These are phyloP conservation scores for Linnemannia elongata DNA, from an alignment of 192 early-diverging fungal species.

Conservation along the genomic window DNA sequence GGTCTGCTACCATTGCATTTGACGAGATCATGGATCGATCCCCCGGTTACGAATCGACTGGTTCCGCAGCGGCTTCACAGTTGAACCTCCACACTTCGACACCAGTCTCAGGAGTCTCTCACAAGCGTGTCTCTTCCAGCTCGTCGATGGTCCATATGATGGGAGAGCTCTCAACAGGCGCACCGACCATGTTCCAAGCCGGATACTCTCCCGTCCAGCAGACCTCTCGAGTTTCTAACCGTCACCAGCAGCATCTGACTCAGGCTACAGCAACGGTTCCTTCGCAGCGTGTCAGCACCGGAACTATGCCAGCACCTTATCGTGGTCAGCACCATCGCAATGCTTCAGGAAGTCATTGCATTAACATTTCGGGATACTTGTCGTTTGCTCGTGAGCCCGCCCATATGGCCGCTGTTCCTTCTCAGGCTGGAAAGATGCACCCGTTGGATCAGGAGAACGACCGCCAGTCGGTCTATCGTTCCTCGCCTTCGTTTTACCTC, in stretches of 20 bases:
- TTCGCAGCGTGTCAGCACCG: conserved; percentile 7
- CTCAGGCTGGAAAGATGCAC: background rate
- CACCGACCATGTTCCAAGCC: conserved; percentile 12
- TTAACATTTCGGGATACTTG: conserved; percentile 31
- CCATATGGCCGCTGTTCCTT: background rate
- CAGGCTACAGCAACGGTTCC: background rate
- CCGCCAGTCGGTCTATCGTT: background rate
- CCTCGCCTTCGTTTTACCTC: background rate
- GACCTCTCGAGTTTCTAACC: background rate
- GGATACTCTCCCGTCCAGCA: conserved; percentile 21
- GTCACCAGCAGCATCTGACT: conserved; percentile 1
- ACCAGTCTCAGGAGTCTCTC: conserved; percentile 11
- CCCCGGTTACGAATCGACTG: conserved; percentile 5
- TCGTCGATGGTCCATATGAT: conserved; percentile 27
- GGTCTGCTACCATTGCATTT: conserved; percentile 50
- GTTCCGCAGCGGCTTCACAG: background rate
- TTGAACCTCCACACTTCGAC: conserved; percentile 2
- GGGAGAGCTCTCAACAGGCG: conserved; percentile 16
- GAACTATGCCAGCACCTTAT: conserved; percentile 17
- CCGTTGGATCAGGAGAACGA: background rate
- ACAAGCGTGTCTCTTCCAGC: conserved; percentile 45
- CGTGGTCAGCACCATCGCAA: conserved; percentile 45
- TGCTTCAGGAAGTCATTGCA: conserved; percentile 41
- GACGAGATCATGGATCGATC: conserved; percentile 38
- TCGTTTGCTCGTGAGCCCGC: conserved; percentile 13